These are phyloP conservation scores for Cladosporium sp. DNA, from an alignment of 2,329 filamentous ascomycete species.

Conservation along the genomic window DNA sequence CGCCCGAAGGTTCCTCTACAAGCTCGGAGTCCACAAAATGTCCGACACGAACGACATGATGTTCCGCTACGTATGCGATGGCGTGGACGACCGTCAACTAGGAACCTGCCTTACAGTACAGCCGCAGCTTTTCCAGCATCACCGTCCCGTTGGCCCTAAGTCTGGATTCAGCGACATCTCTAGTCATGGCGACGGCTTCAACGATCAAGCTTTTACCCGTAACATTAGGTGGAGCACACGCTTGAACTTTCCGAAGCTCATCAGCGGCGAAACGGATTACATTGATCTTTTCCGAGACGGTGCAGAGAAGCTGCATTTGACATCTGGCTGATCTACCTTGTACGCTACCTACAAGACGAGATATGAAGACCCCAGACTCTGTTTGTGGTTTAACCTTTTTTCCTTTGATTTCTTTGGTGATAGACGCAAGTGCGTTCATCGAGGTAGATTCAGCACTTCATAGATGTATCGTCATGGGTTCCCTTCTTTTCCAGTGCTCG, in stretches of 20 bases:
- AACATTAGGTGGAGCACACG: slow-evolving; percentile 39
- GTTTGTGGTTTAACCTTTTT: no score
- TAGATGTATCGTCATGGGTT: no score
- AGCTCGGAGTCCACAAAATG: slow-evolving; percentile 40
- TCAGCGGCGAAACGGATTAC: slow-evolving; percentile 34
- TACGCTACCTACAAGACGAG: no score
- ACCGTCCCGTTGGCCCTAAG: slow-evolving; percentile 37
- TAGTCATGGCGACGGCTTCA: slow-evolving; percentile 29
- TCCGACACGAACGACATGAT: slow-evolving; percentile 35
- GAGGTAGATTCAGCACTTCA: no score
- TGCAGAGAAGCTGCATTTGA: neutral
- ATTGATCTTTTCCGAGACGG: slow-evolving; percentile 14
- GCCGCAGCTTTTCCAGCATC: slow-evolving; percentile 46
- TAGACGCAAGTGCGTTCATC: no score
- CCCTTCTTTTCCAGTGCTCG: no score
- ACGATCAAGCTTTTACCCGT: slow-evolving; percentile 29
- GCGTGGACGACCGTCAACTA: slow-evolving; percentile 24
- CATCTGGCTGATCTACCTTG: neutral
- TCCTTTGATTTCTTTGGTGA: no score
- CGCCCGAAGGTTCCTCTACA: slow-evolving; percentile 40
- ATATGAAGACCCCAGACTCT: no score
- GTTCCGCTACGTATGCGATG: slow-evolving; percentile 29
- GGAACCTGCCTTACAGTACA: slow-evolving; percentile 39
- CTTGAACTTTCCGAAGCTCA: slow-evolving; percentile 38
- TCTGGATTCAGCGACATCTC: slow-evolving; percentile 36